Base-by-base conservation (phyloP, 495 filamentous ascomycete genomes). In the Daldinia concentrica region DNA sequence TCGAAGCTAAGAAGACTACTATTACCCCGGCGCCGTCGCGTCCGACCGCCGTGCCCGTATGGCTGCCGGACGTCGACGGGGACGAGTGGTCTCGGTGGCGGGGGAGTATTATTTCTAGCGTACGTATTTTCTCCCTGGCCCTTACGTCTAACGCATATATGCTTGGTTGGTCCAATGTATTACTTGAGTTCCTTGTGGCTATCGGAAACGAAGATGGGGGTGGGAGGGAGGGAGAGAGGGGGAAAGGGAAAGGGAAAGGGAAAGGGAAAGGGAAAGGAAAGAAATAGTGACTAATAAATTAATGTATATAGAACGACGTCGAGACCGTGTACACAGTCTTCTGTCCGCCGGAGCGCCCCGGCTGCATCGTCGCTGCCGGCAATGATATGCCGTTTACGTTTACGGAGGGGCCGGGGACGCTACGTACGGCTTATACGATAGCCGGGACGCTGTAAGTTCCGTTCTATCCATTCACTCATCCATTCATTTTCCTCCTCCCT, bases 271-370 rank as follows among this genome's bases (percentile, higher is more conserved):
- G 7, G n/a, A 43, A 17, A 6, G 15, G n/a, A 2, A 17, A 5
- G 37, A 17, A 17, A 17, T 17, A 41, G n/a, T 43, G 6, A 7
- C 39, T 43, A 51, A 27, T 14, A 30, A 24, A 24, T 22, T 6
- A 51, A 19, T 2, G 30, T 36, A 14, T 36, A 14, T 57, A 80
- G 79, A 65, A 80, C 58, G 48, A 63, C 36, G 74, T 59, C 34
- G 75, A 66, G 55, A 81, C 81, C 11, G 61, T 73, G 15, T 83
- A 80, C 57, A 82, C 80, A 22, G 71, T 82, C 24, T 83, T 83
- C 62, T 83, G 81, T 58, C 79, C 74, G 12, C 72, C 77, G 12
- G 48, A 74, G 29, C 68, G 66, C 39, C 54, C n/a, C n/a, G 63
- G 57, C 57, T 37, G 36, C 58, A 29, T 19, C 27, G 11, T 45